These are phyloP conservation scores for Capsella rubella DNA, from an alignment of 441 rosid genomes.

Conservation along the genomic window DNA sequence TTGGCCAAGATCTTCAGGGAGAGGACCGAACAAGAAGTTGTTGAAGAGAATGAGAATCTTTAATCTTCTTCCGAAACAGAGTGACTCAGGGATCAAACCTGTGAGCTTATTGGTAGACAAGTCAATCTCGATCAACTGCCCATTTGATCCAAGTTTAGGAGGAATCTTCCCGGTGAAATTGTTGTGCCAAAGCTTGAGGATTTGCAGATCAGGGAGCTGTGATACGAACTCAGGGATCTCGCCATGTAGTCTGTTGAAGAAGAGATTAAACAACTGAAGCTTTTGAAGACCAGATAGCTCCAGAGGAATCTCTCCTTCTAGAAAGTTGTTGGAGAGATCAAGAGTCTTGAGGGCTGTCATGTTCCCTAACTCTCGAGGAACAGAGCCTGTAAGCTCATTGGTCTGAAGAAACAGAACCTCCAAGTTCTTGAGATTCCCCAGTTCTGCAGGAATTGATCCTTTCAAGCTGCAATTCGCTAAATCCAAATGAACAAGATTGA, in stretches of 20 bases:
- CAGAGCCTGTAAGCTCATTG: slow-evolving; percentile 61
- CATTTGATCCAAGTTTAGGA: slow-evolving; percentile 71
- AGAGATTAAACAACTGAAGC: slow-evolving; percentile 66
- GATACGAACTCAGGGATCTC: slow-evolving; percentile 73
- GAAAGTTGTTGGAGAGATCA: slow-evolving; percentile 81
- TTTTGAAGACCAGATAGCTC: slow-evolving; percentile 63
- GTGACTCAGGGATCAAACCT: slow-evolving; percentile 70
- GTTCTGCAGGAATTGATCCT: slow-evolving; percentile 69
- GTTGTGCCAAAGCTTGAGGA: slow-evolving; percentile 78
- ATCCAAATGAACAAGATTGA: slow-evolving; percentile 73
- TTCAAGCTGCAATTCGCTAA: slow-evolving; percentile 70
- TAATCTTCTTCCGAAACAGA: slow-evolving; percentile 71
- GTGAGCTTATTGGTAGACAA: slow-evolving; percentile 89
- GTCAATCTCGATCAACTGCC: slow-evolving; percentile 68
- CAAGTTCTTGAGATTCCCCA: slow-evolving; percentile 67
- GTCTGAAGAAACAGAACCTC: slow-evolving; percentile 79
- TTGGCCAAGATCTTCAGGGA: slow-evolving; percentile 76
- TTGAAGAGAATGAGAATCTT: slow-evolving; percentile 65
- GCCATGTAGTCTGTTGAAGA: slow-evolving; percentile 76
- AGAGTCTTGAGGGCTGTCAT: slow-evolving; percentile 63
- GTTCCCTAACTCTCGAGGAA: slow-evolving; percentile 75
- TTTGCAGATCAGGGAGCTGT: slow-evolving; percentile 60
- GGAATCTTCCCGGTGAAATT: slow-evolving; percentile 86
- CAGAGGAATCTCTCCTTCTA: slow-evolving; percentile 72
- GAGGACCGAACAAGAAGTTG: slow-evolving; percentile 81